Percentiles rank a stretch among this genome's conserved stretches.
These are phyloP conservation scores for Lichina pygmaea DNA, from an alignment of 495 filamentous ascomycete genomes.

Conservation along the genomic window DNA sequence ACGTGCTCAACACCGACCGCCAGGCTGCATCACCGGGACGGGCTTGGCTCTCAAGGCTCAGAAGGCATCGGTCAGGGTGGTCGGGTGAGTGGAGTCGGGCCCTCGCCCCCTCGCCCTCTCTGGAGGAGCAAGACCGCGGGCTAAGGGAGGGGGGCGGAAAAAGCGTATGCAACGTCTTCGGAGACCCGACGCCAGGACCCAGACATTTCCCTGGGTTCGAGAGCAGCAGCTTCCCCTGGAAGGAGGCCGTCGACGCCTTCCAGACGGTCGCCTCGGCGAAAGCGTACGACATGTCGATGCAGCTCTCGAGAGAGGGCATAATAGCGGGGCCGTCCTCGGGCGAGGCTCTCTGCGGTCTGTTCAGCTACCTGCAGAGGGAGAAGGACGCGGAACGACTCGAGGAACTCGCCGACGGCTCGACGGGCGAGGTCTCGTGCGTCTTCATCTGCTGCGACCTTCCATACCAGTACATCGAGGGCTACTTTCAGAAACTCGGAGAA, in stretches of 20 bases:
- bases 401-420: slow-evolving; percentile 15
- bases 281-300: slow-evolving; percentile 25
- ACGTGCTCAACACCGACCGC: too few species aligned
- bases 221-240: not conserved
- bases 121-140: too few species aligned
- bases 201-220: not conserved
- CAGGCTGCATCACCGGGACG: too few species aligned
- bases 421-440: slow-evolving; percentile 23
- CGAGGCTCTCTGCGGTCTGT: slow-evolving; percentile 25
- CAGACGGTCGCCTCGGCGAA: slow-evolving; percentile 25
- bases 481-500: slow-evolving; percentile 25
- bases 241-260: slow-evolving; percentile 6
- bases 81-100: too few species aligned
- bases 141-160: too few species aligned
- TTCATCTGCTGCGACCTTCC: slow-evolving; percentile 35
- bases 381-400: slow-evolving; percentile 18
- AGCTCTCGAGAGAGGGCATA: slow-evolving; percentile 26
- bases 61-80: too few species aligned
- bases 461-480: slow-evolving; percentile 33
- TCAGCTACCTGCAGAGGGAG: slow-evolving; percentile 21
- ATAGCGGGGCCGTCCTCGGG: slow-evolving; percentile 34
- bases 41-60: too few species aligned
- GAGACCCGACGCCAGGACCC: not conserved
- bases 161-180: slow-evolving; percentile 23
- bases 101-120: too few species aligned